phyloP scores from a whole-genome alignment of 768 basidiomycete species.

The Austroboletus eburneus region DNA sequence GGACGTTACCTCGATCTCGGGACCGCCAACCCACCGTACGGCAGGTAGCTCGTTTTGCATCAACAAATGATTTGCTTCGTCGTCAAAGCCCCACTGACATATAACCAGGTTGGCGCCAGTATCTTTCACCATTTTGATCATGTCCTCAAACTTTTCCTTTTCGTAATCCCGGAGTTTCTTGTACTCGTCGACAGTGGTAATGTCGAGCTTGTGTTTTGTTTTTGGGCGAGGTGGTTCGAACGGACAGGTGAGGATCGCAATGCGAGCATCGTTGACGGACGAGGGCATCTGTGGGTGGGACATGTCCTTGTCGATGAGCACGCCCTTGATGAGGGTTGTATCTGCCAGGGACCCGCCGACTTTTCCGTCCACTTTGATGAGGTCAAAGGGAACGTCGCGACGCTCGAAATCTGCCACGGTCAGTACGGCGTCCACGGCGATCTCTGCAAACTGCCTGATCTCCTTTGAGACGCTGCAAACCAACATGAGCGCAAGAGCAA shows the following conservation, averaged over 20 bases:
- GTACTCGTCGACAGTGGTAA: constrained; percentile 95
- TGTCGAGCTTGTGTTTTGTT: constrained; percentile 98
- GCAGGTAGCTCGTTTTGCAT: constrained; percentile 98
- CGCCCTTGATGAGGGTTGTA: constrained; percentile 92
- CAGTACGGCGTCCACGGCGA: constrained; percentile 95
- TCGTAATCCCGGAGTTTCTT: constrained; percentile 93
- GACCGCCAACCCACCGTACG: constrained; percentile 98
- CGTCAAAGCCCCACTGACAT: constrained; percentile 99
- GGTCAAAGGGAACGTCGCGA: constrained; percentile 92
- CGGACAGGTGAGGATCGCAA: constrained; percentile 97
- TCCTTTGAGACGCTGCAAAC: constrained; percentile 88
- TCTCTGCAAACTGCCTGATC: constrained; percentile 91
- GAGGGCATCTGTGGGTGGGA: constrained; percentile 98
- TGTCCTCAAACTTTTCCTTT: constrained; percentile 92
- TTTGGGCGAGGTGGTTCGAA: constrained; percentile 99
- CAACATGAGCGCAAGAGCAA: constrained; percentile 3
- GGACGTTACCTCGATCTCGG: constrained; percentile 85
- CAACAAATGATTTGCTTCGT: constrained; percentile 95
- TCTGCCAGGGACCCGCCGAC: constrained; percentile 96
- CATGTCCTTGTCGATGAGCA: constrained; percentile 99
- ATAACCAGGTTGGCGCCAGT: constrained; percentile 98
- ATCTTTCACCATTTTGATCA: constrained; percentile 96
- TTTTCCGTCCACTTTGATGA: constrained; percentile 99
- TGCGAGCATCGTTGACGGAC: constrained; percentile 77
- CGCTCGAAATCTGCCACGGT: constrained; percentile 93